phyloP scores from a whole-genome alignment of 495 filamentous ascomycete genomes.

The Cercophora newfieldiana region DNA sequence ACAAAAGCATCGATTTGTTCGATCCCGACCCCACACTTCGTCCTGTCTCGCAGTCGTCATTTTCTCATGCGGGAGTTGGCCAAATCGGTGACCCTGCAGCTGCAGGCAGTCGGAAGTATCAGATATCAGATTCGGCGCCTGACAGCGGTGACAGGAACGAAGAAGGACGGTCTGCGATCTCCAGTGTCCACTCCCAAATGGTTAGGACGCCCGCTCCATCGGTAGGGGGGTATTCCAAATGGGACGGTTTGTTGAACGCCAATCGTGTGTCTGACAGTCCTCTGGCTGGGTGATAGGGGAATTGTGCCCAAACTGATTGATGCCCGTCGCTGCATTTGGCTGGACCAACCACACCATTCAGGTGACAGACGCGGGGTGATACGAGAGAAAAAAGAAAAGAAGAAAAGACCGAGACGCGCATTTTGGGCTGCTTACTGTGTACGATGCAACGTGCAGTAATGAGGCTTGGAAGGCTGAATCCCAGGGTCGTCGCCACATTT shows the following conservation, averaged over 20 bases:
- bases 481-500: not conserved
- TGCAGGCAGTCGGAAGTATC: not conserved
- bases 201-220: too few species aligned
- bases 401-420: not conserved
- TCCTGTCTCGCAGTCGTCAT: not conserved
- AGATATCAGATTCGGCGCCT: not conserved
- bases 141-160: not conserved
- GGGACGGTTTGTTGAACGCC: not conserved
- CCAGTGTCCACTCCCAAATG: too few species aligned
- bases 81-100: constrained; percentile 1
- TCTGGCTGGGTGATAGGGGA: not conserved
- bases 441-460: not conserved
- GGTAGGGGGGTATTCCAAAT: too few species aligned
- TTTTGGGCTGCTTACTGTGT: too few species aligned
- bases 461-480: not conserved
- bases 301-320: not conserved
- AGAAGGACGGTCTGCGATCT: not conserved
- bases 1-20: not conserved
- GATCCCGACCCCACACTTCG: constrained; percentile 5
- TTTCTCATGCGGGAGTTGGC: not conserved
- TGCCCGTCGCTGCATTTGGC: not conserved
- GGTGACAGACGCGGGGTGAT: not conserved
- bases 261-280: too few species aligned
- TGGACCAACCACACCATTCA: not conserved
- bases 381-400: not conserved